Percentiles rank a stretch among this genome's conserved stretches.
Evolutionary conservation across 2,329 filamentous ascomycete species (phyloP).

Genomic region (Ophioceras dolichostomum): DNA sequence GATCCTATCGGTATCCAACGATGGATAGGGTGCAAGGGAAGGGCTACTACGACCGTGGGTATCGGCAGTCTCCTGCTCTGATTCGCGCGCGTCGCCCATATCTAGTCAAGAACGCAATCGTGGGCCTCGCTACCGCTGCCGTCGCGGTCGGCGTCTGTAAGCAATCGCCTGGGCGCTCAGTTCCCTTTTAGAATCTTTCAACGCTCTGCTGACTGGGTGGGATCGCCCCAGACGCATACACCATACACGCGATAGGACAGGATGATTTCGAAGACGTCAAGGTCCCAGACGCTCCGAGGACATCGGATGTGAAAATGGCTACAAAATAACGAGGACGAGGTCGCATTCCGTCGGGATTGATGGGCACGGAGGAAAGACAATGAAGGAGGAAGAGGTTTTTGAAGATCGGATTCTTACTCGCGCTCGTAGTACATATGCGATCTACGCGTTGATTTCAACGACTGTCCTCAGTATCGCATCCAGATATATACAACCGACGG

Average conservation of each 20-base stretch:
- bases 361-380: too few species aligned
- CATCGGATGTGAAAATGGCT: conserved; percentile 8
- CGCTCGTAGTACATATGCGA: too few species aligned
- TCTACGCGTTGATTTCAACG: too few species aligned
- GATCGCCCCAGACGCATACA: conserved; percentile 49
- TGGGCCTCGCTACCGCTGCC: conserved; percentile 61
- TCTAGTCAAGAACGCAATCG: conserved; percentile 76
- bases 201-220: too few species aligned
- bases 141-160: conserved; percentile 82
- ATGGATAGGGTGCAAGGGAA: conserved; percentile 34
- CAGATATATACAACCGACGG: too few species aligned
- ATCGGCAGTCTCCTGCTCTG: conserved; percentile 76
- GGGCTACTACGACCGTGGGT: conserved; percentile 86
- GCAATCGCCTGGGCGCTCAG: too few species aligned
- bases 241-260: conserved; percentile 77
- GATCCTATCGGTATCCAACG: neutral
- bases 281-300: conserved; percentile 59
- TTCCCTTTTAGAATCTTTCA: too few species aligned
- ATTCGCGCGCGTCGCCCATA: conserved; percentile 86
- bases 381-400: too few species aligned
- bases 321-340: too few species aligned
- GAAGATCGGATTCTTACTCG: too few species aligned
- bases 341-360: too few species aligned
- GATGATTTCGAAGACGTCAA: conserved; percentile 95
- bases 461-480: too few species aligned